Base-by-base conservation (phyloP, 306 rosid species). In the Inga oerstediana region DNA sequence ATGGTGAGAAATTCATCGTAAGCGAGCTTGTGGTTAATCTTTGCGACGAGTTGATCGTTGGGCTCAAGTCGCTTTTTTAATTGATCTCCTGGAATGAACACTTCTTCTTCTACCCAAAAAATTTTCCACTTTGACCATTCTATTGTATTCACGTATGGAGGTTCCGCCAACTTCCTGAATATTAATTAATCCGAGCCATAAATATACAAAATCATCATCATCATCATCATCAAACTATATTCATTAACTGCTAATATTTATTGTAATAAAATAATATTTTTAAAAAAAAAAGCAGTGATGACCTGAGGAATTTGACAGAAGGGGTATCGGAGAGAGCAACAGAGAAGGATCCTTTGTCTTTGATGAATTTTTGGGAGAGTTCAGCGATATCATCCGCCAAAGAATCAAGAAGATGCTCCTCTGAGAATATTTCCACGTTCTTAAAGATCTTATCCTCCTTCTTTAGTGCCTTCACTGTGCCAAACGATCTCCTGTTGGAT, bases 271-370 rank as follows among this genome's bases (percentile, higher is more conserved):
- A 46, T 49, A 4, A 46, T 3, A 24, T 24, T 24, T 24, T 10
- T 10, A 0, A 4, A 14, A 51, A 15, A 4, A 54, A 8, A 2
- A 8, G 64, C 27, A 24, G 34, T n/a, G 15, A 24, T 3, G 15
- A 24, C 59, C n/a, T 73, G 77, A 73, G 77, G 58, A 37, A 39
- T 20, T 19, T 17, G 30, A 68, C 5, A 30, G 74, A 85, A 49
- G 94, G 84, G 19, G 92, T 93, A 41, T 92, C 94, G 34, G 92
- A 87, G 66, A 92, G 77, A 54, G 85, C 97, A 24, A 90, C 92
- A 9, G 91, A 70, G 84, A 90, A 92, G 45, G 78, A 67, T 1
- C 92, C 90, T 79, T 92, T 90, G 71, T 86, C 91, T 30, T 80
- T 77, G n/a, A 61, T 54, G 69, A 86, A 90, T 82, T 86, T 86